Conservation (phyloP, 2,329 filamentous ascomycete species). For the Cladobotryum mycophilum region DNA sequence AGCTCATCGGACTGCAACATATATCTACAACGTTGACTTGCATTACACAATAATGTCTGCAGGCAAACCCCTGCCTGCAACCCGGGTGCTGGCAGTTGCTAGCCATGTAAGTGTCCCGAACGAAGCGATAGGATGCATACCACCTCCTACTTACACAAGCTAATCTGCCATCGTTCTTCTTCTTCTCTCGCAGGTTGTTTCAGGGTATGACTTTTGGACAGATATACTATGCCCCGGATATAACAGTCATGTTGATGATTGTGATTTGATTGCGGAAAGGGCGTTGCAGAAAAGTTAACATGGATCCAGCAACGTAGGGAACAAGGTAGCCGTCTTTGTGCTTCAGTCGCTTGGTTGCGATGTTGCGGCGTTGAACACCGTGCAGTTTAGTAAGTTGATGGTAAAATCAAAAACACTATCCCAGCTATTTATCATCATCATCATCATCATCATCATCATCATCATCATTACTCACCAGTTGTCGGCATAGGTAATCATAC, state of each 20-base stretch:
- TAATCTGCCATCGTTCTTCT: not conserved
- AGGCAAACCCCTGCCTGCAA: slow-evolving; percentile 40
- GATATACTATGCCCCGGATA: not conserved
- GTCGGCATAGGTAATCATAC: slow-evolving; percentile 77
- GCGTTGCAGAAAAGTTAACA: slow-evolving; percentile 12
- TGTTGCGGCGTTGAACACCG: slow-evolving; percentile 89
- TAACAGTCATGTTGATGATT: not conserved
- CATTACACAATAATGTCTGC: slow-evolving; percentile 4
- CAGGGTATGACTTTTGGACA: slow-evolving; percentile 26
- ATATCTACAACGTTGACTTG: too few species aligned
- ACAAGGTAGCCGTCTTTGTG: slow-evolving; percentile 92
- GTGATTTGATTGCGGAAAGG: not conserved
- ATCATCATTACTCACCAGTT: not conserved
- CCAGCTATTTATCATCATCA: too few species aligned
- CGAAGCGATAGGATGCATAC: too few species aligned
- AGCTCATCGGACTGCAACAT: too few species aligned
- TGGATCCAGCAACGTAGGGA: slow-evolving; percentile 77
- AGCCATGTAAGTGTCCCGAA: slow-evolving; percentile 70
- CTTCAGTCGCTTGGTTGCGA: slow-evolving; percentile 93
- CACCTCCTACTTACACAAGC: not conserved
- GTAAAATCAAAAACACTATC: not conserved
- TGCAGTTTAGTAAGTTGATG: slow-evolving; percentile 76
- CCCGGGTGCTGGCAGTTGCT: slow-evolving; percentile 75
- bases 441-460: too few species aligned
- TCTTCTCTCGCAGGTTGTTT: slow-evolving; percentile 33